Conservation (phyloP, 2,329 filamentous ascomycete genomes). For the Penicillium sp. region DNA sequence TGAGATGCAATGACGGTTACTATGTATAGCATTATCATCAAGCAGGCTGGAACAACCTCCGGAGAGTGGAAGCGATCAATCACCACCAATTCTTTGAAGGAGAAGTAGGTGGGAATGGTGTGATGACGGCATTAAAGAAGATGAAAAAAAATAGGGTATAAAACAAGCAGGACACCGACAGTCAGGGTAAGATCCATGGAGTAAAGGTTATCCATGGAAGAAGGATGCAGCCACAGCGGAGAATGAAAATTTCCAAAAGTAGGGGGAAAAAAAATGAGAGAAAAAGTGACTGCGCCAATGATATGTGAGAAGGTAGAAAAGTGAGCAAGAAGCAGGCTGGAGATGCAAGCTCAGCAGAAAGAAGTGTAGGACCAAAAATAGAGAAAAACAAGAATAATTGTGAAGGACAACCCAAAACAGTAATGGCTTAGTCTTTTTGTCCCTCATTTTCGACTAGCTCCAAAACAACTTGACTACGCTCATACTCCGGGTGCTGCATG, state of each 20-base stretch:
- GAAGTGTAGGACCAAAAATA: background rate
- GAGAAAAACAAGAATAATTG: background rate
- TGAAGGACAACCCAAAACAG: background rate
- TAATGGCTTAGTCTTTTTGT: slow-evolving; percentile 54
- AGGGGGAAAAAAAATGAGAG: background rate
- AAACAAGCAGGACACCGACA: slow-evolving; percentile 6
- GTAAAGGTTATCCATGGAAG: too few species aligned
- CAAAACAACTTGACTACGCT: slow-evolving; percentile 81
- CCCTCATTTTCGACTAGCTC: slow-evolving; percentile 92
- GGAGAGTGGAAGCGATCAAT: background rate
- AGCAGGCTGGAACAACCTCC: slow-evolving; percentile 1
- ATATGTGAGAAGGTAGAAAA: too few species aligned
- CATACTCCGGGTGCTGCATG: slow-evolving; percentile 88
- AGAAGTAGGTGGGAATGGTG: background rate
- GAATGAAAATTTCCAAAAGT: background rate
- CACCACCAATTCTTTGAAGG: background rate
- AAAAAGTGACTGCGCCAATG: too few species aligned
- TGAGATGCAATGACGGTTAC: slow-evolving; percentile 21
- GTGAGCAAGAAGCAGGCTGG: too few species aligned
- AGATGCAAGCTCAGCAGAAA: too few species aligned
- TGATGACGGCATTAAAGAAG: background rate
- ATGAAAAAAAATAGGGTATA: slow-evolving; percentile 11
- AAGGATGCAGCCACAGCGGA: background rate
- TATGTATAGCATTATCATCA: slow-evolving; percentile 25
- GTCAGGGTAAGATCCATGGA: background rate